Evolutionary conservation across 129 eudicot species (phyloP), one percentile per base, ranked within the genome.

Genomic region (Lactuca saligna): DNA sequence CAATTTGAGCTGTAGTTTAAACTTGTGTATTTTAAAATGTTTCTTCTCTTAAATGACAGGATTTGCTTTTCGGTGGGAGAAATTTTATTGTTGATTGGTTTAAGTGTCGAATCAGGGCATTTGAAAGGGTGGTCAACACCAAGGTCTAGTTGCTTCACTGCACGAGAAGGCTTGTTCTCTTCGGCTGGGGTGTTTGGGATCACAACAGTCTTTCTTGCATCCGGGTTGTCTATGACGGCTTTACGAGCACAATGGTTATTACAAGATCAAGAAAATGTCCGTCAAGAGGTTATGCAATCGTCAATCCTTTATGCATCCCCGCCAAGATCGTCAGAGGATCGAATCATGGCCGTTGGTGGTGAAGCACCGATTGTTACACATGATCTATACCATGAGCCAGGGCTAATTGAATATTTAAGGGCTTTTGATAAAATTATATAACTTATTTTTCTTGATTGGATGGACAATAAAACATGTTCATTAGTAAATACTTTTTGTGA

Each of bases 81-180:
- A 77, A 81, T 92, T 55, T 72, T 88, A 57, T 56, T 92, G 57
- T 57, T 92, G 32, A 81, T 92, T 11, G 98, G 96, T 10, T 67
- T 84, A 54, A 92, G 90, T 69, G 85, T 89, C 3, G 98, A 92
- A 76, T 92, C 95, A 6, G 98, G 98, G 8, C 96, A 92, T 35
- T 67, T 92, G 44, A 84, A 81, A 57, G 76, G 91, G 65, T 88
- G 95, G 96, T 78, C 76, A 25, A 35, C 56, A 3, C 86, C 88
- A 3, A 88, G 83, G 54, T 41, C 83, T 0, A 78, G 57, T 29
- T 92, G 98, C 63, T 83, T 86, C 25, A 56, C 82, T 14, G 63
- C 83, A 20, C 75, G 71, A 32, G 86, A 81, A 68, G 98, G 98
- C 6, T 61, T 92, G 61, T 89, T 89, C 82, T 64, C 87, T n/a